These are phyloP conservation scores for Thuidium tamariscinum DNA, from an alignment of 225 moss, liverwort and hornwort species.

Conservation along the genomic window DNA sequence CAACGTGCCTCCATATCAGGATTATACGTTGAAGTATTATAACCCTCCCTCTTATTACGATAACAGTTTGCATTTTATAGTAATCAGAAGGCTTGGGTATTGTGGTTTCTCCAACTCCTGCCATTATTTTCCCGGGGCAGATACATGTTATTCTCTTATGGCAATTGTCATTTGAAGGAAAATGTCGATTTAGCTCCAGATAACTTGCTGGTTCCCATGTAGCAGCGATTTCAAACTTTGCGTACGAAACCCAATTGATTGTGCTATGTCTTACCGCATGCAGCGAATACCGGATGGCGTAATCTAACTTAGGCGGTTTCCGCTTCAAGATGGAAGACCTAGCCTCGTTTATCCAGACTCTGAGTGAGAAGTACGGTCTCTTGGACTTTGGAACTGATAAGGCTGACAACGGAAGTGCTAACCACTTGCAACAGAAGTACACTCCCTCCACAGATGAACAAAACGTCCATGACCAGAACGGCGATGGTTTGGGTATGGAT, in stretches of 20 bases:
- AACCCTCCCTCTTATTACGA: neutral
- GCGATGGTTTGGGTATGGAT: conserved; percentile 13
- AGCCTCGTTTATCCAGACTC: conserved; percentile 73
- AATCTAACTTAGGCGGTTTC: neutral
- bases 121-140: neutral
- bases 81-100: neutral
- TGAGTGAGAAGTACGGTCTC: conserved; percentile 77
- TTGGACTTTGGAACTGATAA: conserved; percentile 36
- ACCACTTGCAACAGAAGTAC: conserved; percentile 7
- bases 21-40: neutral
- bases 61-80: neutral
- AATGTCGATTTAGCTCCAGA: neutral
- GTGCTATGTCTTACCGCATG: neutral
- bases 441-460: neutral
- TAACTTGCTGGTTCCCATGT: neutral
- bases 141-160: neutral
- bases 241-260: neutral
- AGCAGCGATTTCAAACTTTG: neutral
- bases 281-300: neutral
- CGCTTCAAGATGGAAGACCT: conserved; percentile 58
- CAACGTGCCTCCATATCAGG: neutral
- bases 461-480: neutral
- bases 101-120: neutral
- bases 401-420: conserved; percentile 1
- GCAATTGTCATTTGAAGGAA: neutral